Conservation (phyloP, 1,284 basidiomycete genomes). For the Moesziomyces sp. region DNA sequence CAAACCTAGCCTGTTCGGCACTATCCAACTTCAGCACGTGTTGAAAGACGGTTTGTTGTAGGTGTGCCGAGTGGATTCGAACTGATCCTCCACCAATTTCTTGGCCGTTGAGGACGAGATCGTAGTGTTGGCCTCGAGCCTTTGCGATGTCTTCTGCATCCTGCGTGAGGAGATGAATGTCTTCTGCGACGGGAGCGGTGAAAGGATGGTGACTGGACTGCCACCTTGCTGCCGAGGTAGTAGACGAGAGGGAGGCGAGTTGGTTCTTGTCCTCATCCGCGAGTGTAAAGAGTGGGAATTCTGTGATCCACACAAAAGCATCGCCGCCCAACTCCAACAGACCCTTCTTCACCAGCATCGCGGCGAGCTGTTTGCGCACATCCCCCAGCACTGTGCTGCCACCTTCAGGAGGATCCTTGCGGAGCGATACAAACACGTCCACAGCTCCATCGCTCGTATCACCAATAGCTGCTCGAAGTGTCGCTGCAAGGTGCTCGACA, state of each 20-base stretch:
- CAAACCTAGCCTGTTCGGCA: constrained; percentile 79
- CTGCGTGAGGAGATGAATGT: constrained; percentile 78
- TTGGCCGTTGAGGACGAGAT: constrained; percentile 92
- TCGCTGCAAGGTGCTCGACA: constrained; percentile 23
- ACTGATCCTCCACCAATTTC: constrained; percentile 95
- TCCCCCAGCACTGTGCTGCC: constrained; percentile 85
- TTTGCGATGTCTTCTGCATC: constrained; percentile 11
- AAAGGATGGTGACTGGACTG: constrained; percentile 93
- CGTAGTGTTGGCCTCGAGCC: constrained; percentile 91
- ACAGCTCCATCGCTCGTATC: constrained; percentile 70
- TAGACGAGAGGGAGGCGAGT: constrained; percentile 71
- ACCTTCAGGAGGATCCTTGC: constrained; percentile 72
- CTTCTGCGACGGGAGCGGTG: constrained; percentile 91
- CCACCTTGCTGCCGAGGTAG: constrained; percentile 72
- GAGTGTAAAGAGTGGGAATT: constrained; percentile 91
- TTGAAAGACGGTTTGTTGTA: constrained; percentile 86
- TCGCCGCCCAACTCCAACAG: constrained; percentile 69
- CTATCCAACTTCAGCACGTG: constrained; percentile 80
- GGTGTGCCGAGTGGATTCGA: constrained; percentile 83
- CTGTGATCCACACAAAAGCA: constrained; percentile 93
- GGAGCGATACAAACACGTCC: constrained; percentile 43
- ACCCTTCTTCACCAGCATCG: constrained; percentile 76
- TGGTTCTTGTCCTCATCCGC: constrained; percentile 88
- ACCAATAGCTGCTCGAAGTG: constrained; percentile 67
- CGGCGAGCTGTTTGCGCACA: constrained; percentile 75